These are phyloP conservation scores for Colletotrichum simmondsii DNA, from an alignment of 2,329 filamentous ascomycete species.

Conservation along the genomic window DNA sequence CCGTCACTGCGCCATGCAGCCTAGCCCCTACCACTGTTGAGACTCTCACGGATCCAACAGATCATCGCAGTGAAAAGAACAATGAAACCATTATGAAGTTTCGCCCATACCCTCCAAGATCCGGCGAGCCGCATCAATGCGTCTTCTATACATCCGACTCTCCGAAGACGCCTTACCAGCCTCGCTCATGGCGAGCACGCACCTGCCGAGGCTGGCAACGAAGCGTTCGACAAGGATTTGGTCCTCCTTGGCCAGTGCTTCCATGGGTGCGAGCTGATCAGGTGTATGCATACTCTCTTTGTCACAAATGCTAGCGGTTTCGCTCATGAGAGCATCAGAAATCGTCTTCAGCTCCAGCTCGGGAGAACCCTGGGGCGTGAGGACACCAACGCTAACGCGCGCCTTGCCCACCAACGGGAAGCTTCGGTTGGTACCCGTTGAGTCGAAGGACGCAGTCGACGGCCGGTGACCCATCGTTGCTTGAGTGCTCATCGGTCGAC, in stretches of 20 bases:
- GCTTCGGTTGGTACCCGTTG: slow-evolving; percentile 68
- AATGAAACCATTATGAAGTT: slow-evolving; percentile 22
- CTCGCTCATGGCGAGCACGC: slow-evolving; percentile 68
- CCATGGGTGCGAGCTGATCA: slow-evolving; percentile 53
- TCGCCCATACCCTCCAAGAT: slow-evolving; percentile 76
- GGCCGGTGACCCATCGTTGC: slow-evolving; percentile 60
- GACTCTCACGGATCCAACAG: slow-evolving; percentile 5
- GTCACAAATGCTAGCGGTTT: slow-evolving; percentile 56
- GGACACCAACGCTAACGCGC: slow-evolving; percentile 55
- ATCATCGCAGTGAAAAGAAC: slow-evolving; percentile 19
- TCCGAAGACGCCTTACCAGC: slow-evolving; percentile 65
- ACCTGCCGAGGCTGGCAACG: slow-evolving; percentile 69
- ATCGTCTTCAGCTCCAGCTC: slow-evolving; percentile 60
- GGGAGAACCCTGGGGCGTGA: slow-evolving; percentile 59
- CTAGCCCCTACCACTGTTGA: neutral
- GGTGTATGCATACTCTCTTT: slow-evolving; percentile 42
- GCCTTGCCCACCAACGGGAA: slow-evolving; percentile 69
- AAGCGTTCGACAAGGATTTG: slow-evolving; percentile 69
- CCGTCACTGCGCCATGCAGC: slow-evolving; percentile 10
- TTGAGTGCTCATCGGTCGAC: slow-evolving; percentile 55
- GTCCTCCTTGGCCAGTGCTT: slow-evolving; percentile 64
- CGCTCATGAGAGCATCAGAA: slow-evolving; percentile 59
- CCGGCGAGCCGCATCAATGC: slow-evolving; percentile 79
- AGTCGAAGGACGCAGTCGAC: slow-evolving; percentile 67
- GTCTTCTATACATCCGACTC: slow-evolving; percentile 72